A percentile compares a stretch with the other conserved stretches of the same genome.
Conservation (phyloP, 1,284 basidiomycete genomes). For the Ustilago xerochloae region DNA sequence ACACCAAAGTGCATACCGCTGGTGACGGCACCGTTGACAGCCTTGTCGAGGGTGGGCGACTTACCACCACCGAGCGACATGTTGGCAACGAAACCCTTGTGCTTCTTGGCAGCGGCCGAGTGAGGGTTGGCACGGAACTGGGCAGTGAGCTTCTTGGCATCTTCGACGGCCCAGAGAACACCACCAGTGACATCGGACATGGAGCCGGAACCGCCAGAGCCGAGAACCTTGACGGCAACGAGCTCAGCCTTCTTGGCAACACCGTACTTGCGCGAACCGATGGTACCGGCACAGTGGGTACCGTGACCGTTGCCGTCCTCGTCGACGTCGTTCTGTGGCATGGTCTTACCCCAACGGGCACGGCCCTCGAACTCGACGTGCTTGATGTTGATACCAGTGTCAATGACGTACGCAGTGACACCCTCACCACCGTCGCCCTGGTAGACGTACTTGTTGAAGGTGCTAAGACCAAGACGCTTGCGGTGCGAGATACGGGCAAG, state of each 20-base stretch:
- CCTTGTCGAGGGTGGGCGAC: slow-evolving; percentile 84
- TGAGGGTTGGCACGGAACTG: slow-evolving; percentile 76
- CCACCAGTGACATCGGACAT: slow-evolving; percentile 90
- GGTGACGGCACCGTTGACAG: slow-evolving; percentile 86
- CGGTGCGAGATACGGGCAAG: slow-evolving; percentile 95
- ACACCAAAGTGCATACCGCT: slow-evolving; percentile 85
- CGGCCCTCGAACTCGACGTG: slow-evolving; percentile 90
- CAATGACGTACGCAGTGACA: slow-evolving; percentile 80
- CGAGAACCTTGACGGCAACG: slow-evolving; percentile 96
- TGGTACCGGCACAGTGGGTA: slow-evolving; percentile 77
- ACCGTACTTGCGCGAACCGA: slow-evolving; percentile 82
- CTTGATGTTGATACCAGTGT: slow-evolving; percentile 87
- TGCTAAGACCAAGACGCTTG: slow-evolving; percentile 79
- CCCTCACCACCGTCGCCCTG: slow-evolving; percentile 83
- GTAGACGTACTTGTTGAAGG: slow-evolving; percentile 88
- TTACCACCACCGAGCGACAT: slow-evolving; percentile 98
- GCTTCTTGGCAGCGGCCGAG: slow-evolving; percentile 76
- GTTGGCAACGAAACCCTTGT: slow-evolving; percentile 96
- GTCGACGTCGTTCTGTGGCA: slow-evolving; percentile 77
- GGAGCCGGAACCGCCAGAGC: slow-evolving; percentile 88
- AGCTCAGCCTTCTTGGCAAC: slow-evolving; percentile 93
- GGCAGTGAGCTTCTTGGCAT: slow-evolving; percentile 73
- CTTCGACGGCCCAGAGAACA: slow-evolving; percentile 78
- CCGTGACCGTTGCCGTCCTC: slow-evolving; percentile 77
- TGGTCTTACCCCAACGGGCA: slow-evolving; percentile 71